Percentiles rank a stretch among this genome's conserved stretches.
These are phyloP conservation scores for Malus fusca DNA, from an alignment of 306 rosid genomes.

Conservation along the genomic window DNA sequence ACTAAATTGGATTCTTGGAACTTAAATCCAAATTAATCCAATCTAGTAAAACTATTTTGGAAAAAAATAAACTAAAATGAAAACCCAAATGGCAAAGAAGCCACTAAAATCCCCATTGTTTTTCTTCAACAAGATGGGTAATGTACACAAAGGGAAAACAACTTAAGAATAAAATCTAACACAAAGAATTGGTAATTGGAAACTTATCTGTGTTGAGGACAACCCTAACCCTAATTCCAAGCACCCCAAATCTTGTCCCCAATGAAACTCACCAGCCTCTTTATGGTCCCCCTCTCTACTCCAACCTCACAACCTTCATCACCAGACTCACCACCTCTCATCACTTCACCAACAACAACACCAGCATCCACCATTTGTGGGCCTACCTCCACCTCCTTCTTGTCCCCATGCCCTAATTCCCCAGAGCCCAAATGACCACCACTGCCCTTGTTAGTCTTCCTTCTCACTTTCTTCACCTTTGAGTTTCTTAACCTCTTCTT, in stretches of 20 bases:
- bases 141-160: not conserved
- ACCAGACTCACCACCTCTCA: not conserved
- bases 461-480: slow-evolving; percentile 18
- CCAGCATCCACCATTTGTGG: not conserved
- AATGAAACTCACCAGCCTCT: slow-evolving; percentile 22
- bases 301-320: slow-evolving; percentile 8
- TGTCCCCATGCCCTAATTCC: not conserved
- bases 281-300: slow-evolving; percentile 15
- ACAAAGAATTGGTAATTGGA: not conserved
- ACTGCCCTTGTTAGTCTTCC: not conserved
- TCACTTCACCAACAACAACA: not conserved
- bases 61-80: not conserved
- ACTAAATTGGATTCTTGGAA: not conserved
- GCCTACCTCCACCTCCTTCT: not conserved
- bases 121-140: slow-evolving; percentile 3
- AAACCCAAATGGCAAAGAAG: not conserved
- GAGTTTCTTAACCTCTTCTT: slow-evolving; percentile 6
- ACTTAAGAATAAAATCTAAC: not conserved
- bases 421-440: not conserved
- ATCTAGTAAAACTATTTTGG: not conserved
- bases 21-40: not conserved
- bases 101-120: not conserved
- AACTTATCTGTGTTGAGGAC: not conserved
- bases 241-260: slow-evolving; percentile 25
- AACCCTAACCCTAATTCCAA: slow-evolving; percentile 19